Evolutionary conservation across 108 stramenopile species (phyloP).

Genomic region (Stephanodiscus minutulus): DNA sequence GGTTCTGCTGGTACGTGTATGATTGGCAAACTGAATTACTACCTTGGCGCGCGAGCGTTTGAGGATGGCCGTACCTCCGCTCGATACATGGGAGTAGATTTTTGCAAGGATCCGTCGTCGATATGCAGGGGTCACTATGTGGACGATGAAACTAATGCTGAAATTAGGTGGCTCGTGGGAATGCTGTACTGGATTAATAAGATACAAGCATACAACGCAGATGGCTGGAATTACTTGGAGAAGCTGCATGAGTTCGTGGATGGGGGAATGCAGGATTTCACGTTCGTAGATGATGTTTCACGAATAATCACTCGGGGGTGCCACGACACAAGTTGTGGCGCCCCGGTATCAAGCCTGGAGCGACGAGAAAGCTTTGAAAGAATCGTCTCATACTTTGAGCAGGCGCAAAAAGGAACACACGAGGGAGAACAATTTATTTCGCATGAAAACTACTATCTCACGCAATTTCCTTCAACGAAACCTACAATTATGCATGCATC

Average conservation of each 20-base stretch:
- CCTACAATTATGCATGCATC: conserved; percentile 3
- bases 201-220: conserved; percentile 36
- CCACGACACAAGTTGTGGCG: conserved; percentile 34
- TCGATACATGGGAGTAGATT: conserved; percentile 39
- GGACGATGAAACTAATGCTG: conserved; percentile 32
- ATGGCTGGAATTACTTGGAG: conserved; percentile 44
- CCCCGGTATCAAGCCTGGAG: conserved; percentile 19
- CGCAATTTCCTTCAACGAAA: conserved; percentile 7
- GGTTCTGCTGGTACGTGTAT: conserved; percentile 41
- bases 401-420: conserved; percentile 17
- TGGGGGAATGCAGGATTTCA: conserved; percentile 27
- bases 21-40: conserved; percentile 48
- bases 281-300: conserved; percentile 45
- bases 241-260: conserved; percentile 38
- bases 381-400: conserved; percentile 30
- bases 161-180: conserved; percentile 48
- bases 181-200: conserved; percentile 40
- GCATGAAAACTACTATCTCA: conserved; percentile 1
- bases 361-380: conserved; percentile 28
- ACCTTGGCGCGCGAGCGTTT: conserved; percentile 27
- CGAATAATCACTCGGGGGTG: conserved; percentile 46
- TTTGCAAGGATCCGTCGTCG: conserved; percentile 45
- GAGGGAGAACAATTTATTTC: not conserved
- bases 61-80: conserved; percentile 32
- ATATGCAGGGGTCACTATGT: conserved; percentile 28